Evolutionary conservation across 768 basidiomycete genomes (phyloP), one percentile per base, ranked within the genome.

Genomic region (Fibroporia radiculosa): DNA sequence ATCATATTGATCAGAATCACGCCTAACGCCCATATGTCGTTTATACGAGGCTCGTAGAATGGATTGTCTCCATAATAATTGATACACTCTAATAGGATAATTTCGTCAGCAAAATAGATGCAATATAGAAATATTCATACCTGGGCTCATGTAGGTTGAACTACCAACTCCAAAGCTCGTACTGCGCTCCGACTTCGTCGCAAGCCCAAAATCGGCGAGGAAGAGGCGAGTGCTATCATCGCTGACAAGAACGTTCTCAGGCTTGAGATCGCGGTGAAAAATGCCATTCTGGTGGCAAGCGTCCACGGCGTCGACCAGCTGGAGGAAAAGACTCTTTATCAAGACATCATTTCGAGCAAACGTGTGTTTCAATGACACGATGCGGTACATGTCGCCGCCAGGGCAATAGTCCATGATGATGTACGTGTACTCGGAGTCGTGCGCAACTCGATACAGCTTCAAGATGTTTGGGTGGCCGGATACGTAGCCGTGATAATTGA

Each of bases 1-100:
- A 85, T 78, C 66, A 95, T 76, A 62, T 90, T 93, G 52, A 84
- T 72, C 44, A 95, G 73, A 50, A 95, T 84, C 49, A 95, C 73
- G 16, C 83, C 84, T 19, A 86, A 62, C 6, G 84, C 71, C 84
- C 84, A 86, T 47, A 84, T 71, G 51, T 86, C 83, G 70, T 75
- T 82, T 44, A 74, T 67, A 10, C 70, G 66, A 40, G 81, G 78
- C 24, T 77, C 77, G 65, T 86, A 72, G 49, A 62, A 55, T 58
- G 72, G 55, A 46, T 65, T 63, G 59, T 70, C 57, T 44, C 68
- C 55, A 26, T 73, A 67, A 38, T 66, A 57, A 14, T 71, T 68
- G 39, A 77, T 66, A 53, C 79, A 81, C 61, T 84, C 83, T 80
- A 60, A 18, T 51, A 22, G 6, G 10, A 14, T 48, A 45, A 10